phyloP scores from a whole-genome alignment of 345 rosid genomes.

The Gossypium turneri region DNA sequence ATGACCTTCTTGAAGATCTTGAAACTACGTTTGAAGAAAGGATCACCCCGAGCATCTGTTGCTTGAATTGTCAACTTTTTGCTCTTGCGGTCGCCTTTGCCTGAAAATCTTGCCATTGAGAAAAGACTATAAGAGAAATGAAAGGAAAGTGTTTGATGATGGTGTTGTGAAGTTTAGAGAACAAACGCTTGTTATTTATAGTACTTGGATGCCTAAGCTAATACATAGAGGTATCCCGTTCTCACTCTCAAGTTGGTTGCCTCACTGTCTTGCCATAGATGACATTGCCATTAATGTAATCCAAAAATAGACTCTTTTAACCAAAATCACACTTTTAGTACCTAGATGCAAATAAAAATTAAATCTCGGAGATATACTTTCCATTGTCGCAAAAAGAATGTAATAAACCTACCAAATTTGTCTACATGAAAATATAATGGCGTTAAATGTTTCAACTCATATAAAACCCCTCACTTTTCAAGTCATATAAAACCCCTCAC shows the following conservation, averaged over 20 bases:
- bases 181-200: conserved; percentile 21
- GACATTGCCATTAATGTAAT: not conserved
- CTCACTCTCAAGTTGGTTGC: conserved; percentile 7
- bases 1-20: conserved; percentile 16
- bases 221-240: not conserved
- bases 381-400: not conserved
- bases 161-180: not conserved
- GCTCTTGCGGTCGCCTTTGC: not conserved
- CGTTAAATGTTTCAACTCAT: not conserved
- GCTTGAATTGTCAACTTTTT: not conserved
- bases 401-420: not conserved
- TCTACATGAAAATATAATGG: not conserved
- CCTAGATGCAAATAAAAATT: not conserved
- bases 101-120: not conserved
- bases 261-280: conserved; percentile 17
- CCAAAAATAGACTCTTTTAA: conserved; percentile 1
- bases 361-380: conserved; percentile 3
- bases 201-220: conserved; percentile 6
- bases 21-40: not conserved
- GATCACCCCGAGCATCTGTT: not conserved
- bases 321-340: not conserved
- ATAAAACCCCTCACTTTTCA: not conserved
- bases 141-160: not conserved
- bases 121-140: not conserved
- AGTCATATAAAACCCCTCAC: not conserved